These are phyloP conservation scores for Strigomonas galati DNA, from an alignment of 208 protist species.

Conservation along the genomic window DNA sequence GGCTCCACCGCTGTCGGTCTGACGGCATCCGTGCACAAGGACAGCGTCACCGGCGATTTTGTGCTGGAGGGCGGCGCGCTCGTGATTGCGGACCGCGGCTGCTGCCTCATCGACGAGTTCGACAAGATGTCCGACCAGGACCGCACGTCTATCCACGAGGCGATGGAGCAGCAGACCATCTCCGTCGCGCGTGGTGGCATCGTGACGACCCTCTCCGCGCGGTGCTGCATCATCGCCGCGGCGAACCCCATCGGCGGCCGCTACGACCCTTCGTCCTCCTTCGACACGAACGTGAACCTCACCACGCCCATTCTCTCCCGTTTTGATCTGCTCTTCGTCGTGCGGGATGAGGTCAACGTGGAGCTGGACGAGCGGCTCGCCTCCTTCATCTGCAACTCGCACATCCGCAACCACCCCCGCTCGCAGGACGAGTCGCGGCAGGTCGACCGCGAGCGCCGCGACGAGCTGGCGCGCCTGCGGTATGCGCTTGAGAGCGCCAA, in stretches of 20 bases:
- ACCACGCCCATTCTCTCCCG: conserved; percentile 99
- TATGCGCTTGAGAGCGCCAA: conserved; percentile 62
- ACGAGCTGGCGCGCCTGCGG: conserved; percentile 58
- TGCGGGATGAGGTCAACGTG: conserved; percentile 96
- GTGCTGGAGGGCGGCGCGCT: conserved; percentile 99
- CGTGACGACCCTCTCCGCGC: conserved; percentile 97
- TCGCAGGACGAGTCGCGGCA: conserved; percentile 61
- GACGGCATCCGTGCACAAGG: conserved; percentile 98
- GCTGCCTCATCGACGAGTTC: conserved; percentile 99
- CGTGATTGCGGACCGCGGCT: conserved; percentile 98
- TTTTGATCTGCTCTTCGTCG: conserved; percentile 95
- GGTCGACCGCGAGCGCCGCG: conserved; percentile 46
- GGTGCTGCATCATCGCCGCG: conserved; percentile 97
- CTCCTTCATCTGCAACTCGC: conserved; percentile 95
- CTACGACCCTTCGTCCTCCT: conserved; percentile 96
- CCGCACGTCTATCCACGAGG: conserved; percentile 98
- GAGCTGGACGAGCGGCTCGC: conserved; percentile 94
- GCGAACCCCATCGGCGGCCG: conserved; percentile 98
- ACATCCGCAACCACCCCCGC: conserved; percentile 90
- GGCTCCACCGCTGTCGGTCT: conserved; percentile 98
- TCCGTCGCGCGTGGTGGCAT: conserved; percentile 99
- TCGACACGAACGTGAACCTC: conserved; percentile 98
- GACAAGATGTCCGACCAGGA: conserved; percentile 99
- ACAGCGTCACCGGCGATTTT: conserved; percentile 98
- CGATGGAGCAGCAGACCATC: conserved; percentile 99